Evolutionary conservation across 352 stramenopile species (phyloP).

Genomic region (Pythium folliculosum): DNA sequence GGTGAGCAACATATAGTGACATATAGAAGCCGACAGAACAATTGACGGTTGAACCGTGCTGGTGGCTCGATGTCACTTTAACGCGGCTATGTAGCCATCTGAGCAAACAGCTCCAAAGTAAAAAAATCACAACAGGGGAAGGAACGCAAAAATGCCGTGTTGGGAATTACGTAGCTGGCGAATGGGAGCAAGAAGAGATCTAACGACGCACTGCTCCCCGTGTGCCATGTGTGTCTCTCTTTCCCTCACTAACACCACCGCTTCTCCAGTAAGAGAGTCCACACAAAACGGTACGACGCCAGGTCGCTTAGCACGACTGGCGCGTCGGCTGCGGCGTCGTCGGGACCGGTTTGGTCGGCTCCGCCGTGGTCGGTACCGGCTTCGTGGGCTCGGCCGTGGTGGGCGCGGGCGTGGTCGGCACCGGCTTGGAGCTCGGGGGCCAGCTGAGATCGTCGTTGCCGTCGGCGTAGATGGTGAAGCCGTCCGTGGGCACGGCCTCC

Average conservation of each 20-base stretch:
- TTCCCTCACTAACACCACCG: no score
- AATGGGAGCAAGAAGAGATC: no score
- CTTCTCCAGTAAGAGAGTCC: no score
- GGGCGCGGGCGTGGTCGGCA: conserved; percentile 5
- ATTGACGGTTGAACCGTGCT: no score
- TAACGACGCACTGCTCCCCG: neutral
- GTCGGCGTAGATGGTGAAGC: conserved; percentile 52
- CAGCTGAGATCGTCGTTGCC: conserved; percentile 38
- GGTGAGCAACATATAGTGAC: neutral
- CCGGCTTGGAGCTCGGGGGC: conserved; percentile 31
- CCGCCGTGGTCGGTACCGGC: neutral
- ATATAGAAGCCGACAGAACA: no score
- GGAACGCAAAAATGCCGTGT: no score
- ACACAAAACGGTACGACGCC: no score
- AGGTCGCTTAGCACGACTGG: neutral
- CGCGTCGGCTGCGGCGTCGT: neutral
- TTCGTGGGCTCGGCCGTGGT: conserved; percentile 17
- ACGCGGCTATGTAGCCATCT: neutral
- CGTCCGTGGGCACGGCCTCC: conserved; percentile 40
- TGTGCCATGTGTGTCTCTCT: neutral
- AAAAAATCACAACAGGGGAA: neutral
- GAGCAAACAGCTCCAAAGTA: neutral
- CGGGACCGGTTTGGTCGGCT: neutral
- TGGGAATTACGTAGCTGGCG: no score
- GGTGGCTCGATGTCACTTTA: neutral